These are phyloP conservation scores for Ceratobasidium papillatum DNA, from an alignment of 1,284 basidiomycete species.

Conservation along the genomic window DNA sequence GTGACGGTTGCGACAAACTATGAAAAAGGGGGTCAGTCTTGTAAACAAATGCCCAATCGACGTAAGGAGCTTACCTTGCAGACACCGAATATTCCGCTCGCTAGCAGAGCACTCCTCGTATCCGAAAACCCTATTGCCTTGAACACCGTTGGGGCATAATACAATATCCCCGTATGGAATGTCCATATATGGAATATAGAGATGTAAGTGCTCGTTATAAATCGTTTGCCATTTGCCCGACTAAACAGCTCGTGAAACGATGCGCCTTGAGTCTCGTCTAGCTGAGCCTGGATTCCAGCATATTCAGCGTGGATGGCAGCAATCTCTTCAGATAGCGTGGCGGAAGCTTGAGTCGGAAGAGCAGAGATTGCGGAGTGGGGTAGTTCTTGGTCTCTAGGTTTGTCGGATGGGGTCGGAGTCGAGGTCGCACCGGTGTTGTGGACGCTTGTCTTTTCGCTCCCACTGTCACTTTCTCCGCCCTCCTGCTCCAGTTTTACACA, in stretches of 20 bases:
- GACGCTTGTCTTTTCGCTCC: conserved; percentile 4
- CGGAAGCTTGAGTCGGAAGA: conserved; percentile 4
- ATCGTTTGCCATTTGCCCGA: conserved; percentile 27
- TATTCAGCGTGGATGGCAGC: conserved; percentile 35
- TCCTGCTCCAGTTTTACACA: conserved; percentile 2
- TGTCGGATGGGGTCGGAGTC: background rate
- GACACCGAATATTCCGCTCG: conserved; percentile 41
- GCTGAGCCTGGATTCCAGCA: conserved; percentile 42
- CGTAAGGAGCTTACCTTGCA: conserved; percentile 36
- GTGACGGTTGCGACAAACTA: conserved; percentile 35
- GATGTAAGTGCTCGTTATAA: conserved; percentile 39
- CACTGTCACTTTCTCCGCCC: background rate
- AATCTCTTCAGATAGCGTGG: background rate
- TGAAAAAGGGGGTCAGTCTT: background rate
- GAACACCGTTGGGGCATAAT: conserved; percentile 44
- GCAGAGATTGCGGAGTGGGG: background rate
- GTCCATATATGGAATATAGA: conserved; percentile 43
- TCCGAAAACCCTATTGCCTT: conserved; percentile 42
- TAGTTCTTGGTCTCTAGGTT: background rate
- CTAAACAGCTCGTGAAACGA: conserved; percentile 30
- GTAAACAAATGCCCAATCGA: background rate
- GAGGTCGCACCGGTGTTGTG: background rate
- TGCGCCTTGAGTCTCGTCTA: conserved; percentile 40
- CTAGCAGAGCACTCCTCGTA: conserved; percentile 40
- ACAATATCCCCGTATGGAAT: conserved; percentile 43